Evolutionary conservation across 306 rosid genomes (phyloP), one percentile per base, ranked within the genome.

Genomic region (Lathyrus sativus): DNA sequence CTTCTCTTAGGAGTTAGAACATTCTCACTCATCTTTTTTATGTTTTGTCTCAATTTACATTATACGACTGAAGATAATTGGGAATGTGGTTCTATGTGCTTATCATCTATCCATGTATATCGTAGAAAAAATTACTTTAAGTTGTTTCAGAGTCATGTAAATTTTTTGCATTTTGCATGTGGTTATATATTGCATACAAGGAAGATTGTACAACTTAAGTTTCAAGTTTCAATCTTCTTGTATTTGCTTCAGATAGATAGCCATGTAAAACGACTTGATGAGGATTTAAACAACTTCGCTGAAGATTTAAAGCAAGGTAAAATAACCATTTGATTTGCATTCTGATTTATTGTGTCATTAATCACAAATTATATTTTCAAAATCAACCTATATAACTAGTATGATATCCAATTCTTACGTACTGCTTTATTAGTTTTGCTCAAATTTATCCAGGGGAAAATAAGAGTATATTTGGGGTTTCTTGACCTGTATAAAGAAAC

Each of bases 281-380:
- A 90, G 85, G 99, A 93, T 83, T 81, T 93, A 76, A 84, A 79
- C 83, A 81, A 90, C 83, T 93, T 90, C 74, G 91, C 90, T 0
- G 97, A 93, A 78, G 98, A 93, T 82, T 83, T 93, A 75, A 93
- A 93, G 85, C 98, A 90, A 86, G 98, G 98, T 88, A 88, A 74
- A 65, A 42, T 57, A 68, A 56, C 65, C 6, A 22, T 53, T 62
- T 56, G 57, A 39, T 75, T 42, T 78, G 13, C 46, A 31, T 65
- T 66, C 66, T 44, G 72, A 44, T 59, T 74, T 74, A 63, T 66
- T 55, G 11, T 44, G 48, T 68, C 59, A 57, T 54, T 51, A 14
- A 62, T 56, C 45, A 46, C 56, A 71, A 22, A 70, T 46, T 74
- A n/a, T 58, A 65, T 66, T 44, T 58, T 42, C 50, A 66, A 39